Evolutionary conservation across 371 early-diverging fungal genomes (phyloP), one percentile per base, ranked within the genome.

Genomic region (Mucor plumbeus): DNA sequence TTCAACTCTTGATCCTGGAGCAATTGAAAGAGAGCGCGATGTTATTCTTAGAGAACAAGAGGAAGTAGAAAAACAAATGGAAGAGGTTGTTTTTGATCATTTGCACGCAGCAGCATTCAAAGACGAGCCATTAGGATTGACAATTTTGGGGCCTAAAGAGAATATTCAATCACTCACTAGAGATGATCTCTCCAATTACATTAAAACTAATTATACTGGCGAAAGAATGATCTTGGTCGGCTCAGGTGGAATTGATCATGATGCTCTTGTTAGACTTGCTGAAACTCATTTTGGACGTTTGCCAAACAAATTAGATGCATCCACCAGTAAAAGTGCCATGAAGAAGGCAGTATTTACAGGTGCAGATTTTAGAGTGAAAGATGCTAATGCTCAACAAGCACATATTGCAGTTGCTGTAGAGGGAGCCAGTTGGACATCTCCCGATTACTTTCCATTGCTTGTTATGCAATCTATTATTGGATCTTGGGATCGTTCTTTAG

Each of bases 341-440:
- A 79, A 78, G 72, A 87, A 89, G 62, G 89, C 95, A 26, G 81
- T 84, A 65, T 97, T 96, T 71, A 87, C 90, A 60, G 97, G 98
- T 43, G 91, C 94, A 19, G 98, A 98, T 60, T 70, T 74, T 15
- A 43, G 69, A 40, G 77, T 97, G 39, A 89, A 90, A 63, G 91
- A 94, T 74, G 90, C 92, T 77, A 86, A 88, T 61, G 90, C 95
- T 71, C 88, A 92, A 48, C 92, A 91, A 72, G 96, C 98, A 7
- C 98, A 98, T 84, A 91, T 99, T 76, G 98, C 96, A 19, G 79
- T 99, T 33, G 97, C 98, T 43, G 97, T 99, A 50, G 95, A 97
- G 82, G 98, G 98, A 61, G 96, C 90, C 67, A 89, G 92, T 75
- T 97, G 95, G 95, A 94, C 93, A 34, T 91, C 91, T 50, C 95